A percentile compares a stretch with the other conserved stretches of the same genome.
Evolutionary conservation across 345 rosid genomes (phyloP).

Genomic region (Euphorbia lathyris): DNA sequence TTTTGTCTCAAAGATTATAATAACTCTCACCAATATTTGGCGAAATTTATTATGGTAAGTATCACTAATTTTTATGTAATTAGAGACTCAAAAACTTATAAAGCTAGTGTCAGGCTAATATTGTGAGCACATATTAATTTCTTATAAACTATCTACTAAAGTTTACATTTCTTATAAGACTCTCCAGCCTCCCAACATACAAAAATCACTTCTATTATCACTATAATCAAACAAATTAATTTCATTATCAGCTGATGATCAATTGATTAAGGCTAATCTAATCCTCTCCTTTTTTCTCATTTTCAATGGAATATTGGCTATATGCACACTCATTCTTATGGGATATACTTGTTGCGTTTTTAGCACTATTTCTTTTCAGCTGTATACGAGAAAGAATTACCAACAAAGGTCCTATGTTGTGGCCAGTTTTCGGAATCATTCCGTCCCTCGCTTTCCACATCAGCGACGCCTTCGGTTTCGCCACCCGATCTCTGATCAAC

Average conservation of each 20-base stretch:
- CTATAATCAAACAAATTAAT: not conserved
- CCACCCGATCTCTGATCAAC: constrained; percentile 37
- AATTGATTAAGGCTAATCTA: not conserved
- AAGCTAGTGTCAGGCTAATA: not conserved
- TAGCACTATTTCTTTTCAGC: constrained; percentile 46
- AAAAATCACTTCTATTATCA: not conserved
- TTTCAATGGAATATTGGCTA: constrained; percentile 24
- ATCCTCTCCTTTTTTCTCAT: too few species aligned
- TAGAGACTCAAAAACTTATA: not conserved
- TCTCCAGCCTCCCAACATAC: not conserved
- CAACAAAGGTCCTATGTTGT: constrained; percentile 53
- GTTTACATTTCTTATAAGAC: constrained; percentile 6
- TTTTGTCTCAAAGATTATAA: not conserved
- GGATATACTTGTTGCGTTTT: constrained; percentile 44
- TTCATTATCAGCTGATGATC: too few species aligned
- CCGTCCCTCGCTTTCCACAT: constrained; percentile 33
- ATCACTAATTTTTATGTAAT: too few species aligned
- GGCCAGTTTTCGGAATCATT: constrained; percentile 65
- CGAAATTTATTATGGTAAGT: too few species aligned
- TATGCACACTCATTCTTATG: constrained; percentile 28
- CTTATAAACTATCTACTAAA: not conserved
- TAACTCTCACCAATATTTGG: not conserved
- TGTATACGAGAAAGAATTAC: constrained; percentile 46
- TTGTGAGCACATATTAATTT: not conserved
- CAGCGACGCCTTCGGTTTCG: constrained; percentile 38